Evolutionary conservation across 352 stramenopile species (phyloP), one percentile per base, ranked within the genome.

Genomic region (Phytophthora multivora): DNA sequence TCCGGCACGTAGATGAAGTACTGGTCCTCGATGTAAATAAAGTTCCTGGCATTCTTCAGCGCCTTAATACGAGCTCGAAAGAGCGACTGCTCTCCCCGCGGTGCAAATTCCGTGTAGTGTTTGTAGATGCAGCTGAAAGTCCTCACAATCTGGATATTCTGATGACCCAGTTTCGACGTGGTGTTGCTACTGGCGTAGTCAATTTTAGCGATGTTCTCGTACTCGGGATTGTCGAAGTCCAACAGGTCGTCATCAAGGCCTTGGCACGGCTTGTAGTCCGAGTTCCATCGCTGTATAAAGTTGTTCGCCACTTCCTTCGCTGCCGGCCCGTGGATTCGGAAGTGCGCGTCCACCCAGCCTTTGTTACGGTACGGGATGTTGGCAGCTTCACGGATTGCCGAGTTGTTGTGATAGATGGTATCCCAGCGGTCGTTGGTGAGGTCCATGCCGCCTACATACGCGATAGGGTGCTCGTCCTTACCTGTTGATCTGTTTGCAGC

Each of bases 361-460:
- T 86, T 65, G 47, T 74, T 72, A 13, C 39, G 15, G 31, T 48
- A 61, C 8, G 68, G 47, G 28, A 88, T 75, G 4, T 53, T 45
- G 23, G 57, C 62, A 7, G 42, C 40, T 4, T 68, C 36, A 0
- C 80, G 71, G 23, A 90, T 39, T 6, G 45, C 59, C 5, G 78
- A 55, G 21, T 76, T 52, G 59, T 90, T 67, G 58, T 88, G 77
- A 4, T 60, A 57, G 12, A 75, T 63, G 15, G 77, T 84, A 50
- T 90, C 77, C 79, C 82, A 91, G 6, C 82, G 79, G 43, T 89
- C 71, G 16, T 57, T 66, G 15, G 65, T 77, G 25, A 88, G 47
- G 49, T 90, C 83, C 4, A 85, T 63, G 0, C 80, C 83, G 1
- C 80, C 78, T 0, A 87, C 68, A 53, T 80, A 90, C 8, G 83